phyloP scores from a whole-genome alignment of 176 grass and related monocot species.

The Triticum timopheevii region DNA sequence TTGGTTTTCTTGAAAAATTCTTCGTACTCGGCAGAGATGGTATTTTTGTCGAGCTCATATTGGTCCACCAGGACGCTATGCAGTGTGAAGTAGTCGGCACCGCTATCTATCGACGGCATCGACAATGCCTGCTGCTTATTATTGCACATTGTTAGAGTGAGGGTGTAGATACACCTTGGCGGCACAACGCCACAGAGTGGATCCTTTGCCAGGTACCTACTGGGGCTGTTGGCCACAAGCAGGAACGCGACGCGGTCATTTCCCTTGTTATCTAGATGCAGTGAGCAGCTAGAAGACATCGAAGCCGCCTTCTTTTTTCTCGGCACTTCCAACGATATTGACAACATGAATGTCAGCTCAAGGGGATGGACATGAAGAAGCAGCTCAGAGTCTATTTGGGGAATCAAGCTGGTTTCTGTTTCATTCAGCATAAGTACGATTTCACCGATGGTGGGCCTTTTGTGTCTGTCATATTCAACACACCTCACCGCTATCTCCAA shows the following conservation, averaged over 20 bases:
- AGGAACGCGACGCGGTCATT: neutral
- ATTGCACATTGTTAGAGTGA: neutral
- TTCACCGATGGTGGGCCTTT: neutral
- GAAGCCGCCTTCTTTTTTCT: neutral
- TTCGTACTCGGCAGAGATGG: too few relatives aligned
- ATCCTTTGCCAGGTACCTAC: neutral
- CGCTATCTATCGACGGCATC: neutral
- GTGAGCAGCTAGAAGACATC: neutral
- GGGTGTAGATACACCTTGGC: neutral
- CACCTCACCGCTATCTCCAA: neutral
- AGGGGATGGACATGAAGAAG: neutral
- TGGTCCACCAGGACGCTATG: neutral
- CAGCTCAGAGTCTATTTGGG: neutral
- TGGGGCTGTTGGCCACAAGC: neutral
- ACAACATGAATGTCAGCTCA: neutral
- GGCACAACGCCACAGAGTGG: neutral
- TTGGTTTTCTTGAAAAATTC: neutral
- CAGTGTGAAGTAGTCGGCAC: neutral
- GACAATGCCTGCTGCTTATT: neutral
- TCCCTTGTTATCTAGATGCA: neutral
- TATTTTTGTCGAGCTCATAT: neutral
- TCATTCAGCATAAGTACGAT: neutral
- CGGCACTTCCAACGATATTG: neutral
- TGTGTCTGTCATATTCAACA: rapidly evolving
- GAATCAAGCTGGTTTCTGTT: neutral